Evolutionary conservation across 768 basidiomycete species (phyloP), one percentile per base, ranked within the genome.

Genomic region (Cubamyces lactineus): DNA sequence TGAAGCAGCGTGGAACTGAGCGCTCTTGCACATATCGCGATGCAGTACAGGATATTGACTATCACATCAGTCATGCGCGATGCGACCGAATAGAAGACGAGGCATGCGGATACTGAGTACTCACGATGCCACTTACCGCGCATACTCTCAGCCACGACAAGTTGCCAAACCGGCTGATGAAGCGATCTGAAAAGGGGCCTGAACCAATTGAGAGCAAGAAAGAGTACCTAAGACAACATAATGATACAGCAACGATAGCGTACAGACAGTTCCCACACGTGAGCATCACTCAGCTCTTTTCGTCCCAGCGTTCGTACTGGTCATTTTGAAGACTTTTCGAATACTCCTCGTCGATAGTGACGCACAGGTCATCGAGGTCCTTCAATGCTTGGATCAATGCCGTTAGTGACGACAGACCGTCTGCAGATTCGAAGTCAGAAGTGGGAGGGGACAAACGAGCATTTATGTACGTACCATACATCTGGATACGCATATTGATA

Each of bases 401-500:
- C 15, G 86, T 82, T 16, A 96, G 76, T 0, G 96, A 93, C 3
- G 95, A 96, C n/a, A 91, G 79, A 40, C 86, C 83, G 71, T 98
- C 96, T 97, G 70, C 21, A 42, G 2, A 12, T 26, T 16, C 38
- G 34, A 30, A 15, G 5, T 59, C 38, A 50, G 48, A 5, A 34
- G 11, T 15, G 19, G 26, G 16, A 3, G 30, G 8, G n/a, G 15
- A 42, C 17, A n/a, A n/a, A 49, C 42, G 47, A 39, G 53, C 55
- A 24, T 61, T 56, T 60, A 19, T 26, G 40, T 59, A 80, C 94
- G 64, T 69, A 98, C 95, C 95, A 68, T 98, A 97, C 96, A 98
- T 98, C 84, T 98, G 96, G 62, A 98, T 94, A n/a, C 97, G 91
- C 26, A 98, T 78, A 70, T 98, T 92, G 69, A 99, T 97, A 68